Conservation (phyloP, 345 rosid species). For the Lepidium africanum region DNA sequence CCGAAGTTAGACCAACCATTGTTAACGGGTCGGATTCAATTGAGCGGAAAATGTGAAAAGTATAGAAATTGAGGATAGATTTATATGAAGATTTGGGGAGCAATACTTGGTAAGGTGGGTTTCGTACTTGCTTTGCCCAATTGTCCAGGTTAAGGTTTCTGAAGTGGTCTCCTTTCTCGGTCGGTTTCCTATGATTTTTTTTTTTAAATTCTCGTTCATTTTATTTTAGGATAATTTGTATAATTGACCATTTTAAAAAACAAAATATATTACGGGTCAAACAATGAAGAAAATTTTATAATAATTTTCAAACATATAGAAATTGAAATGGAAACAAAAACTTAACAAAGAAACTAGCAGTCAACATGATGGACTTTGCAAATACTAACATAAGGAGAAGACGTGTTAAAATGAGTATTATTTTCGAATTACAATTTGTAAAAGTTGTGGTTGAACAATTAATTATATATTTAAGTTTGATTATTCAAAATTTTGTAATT, state of each 20-base stretch:
- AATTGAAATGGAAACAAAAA: no score
- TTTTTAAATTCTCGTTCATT: no score
- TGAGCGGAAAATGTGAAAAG: neutral
- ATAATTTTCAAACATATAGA: no score
- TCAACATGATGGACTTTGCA: no score
- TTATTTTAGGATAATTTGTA: neutral
- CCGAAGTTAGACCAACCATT: constrained; percentile 21
- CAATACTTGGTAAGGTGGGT: constrained; percentile 17
- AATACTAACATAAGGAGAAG: no score
- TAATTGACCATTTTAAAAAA: neutral
- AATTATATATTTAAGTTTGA: no score
- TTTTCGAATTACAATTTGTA: no score
- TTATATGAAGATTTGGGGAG: neutral
- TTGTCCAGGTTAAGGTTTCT: neutral
- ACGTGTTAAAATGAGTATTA: no score
- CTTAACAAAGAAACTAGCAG: no score
- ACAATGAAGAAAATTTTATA: neutral
- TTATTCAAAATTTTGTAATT: no score
- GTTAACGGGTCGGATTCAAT: neutral
- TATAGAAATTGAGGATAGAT: neutral
- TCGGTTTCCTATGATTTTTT: neutral
- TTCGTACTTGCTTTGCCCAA: neutral
- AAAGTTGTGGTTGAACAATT: no score
- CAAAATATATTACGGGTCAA: neutral
- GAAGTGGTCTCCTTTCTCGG: neutral